These are phyloP conservation scores for Pseudoscleropodium purum DNA, from an alignment of 225 moss, liverwort and hornwort species.

Conservation along the genomic window DNA sequence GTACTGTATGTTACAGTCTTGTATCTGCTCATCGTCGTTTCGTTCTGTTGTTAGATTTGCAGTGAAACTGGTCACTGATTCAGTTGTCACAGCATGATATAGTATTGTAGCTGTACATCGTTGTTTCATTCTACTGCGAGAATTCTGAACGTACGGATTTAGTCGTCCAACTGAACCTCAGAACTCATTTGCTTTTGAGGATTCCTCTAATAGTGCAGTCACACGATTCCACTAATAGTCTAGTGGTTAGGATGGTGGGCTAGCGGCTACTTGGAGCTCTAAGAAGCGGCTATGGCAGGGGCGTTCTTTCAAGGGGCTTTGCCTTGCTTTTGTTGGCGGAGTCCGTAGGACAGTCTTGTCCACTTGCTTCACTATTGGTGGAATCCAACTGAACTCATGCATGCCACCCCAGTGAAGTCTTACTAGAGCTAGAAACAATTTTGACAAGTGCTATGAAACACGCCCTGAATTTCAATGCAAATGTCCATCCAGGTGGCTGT, in stretches of 20 bases:
- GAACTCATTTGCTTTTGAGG: not conserved
- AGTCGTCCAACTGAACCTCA: not conserved
- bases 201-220: not conserved
- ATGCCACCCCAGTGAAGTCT: not conserved
- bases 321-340: not conserved
- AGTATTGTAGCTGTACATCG: not conserved
- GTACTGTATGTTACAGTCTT: not conserved
- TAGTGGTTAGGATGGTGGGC: not conserved
- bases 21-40: not conserved
- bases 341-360: not conserved
- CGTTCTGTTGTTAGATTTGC: not conserved
- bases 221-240: not conserved
- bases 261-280: not conserved
- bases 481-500: not conserved
- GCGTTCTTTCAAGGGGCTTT: not conserved
- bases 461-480: not conserved
- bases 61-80: not conserved
- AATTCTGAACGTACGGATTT: not conserved
- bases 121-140: not conserved
- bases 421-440: not conserved
- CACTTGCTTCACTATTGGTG: not conserved
- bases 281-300: not conserved
- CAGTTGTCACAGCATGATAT: not conserved
- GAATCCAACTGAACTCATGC: not conserved
- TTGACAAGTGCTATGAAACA: not conserved